Evolutionary conservation across 495 filamentous ascomycete species (phyloP), one percentile per base, ranked within the genome.

Genomic region (Pseudevernia furfuracea): DNA sequence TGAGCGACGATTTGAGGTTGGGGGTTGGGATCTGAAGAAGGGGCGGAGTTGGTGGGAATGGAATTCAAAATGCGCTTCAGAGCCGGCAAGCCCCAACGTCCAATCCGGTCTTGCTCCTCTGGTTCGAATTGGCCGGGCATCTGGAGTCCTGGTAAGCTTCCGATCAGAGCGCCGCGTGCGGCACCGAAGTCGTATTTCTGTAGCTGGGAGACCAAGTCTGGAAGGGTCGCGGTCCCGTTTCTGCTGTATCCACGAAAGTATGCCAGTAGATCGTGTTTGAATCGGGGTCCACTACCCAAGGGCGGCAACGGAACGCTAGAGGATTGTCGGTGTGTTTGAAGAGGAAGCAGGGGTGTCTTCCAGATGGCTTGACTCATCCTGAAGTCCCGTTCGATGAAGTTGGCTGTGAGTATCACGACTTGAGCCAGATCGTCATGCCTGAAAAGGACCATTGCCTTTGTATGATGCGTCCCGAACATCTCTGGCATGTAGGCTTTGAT

Each of bases 321-420:
- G 23, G 21, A 25, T 2, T 19, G 1, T 0, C 1, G 10, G 17
- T 23, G 0, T 49, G 12, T 17, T 15, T 55, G 39, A 12, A 82
- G 59, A 34, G 89, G 88, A 11, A 96, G 84, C 0, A 85, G 73
- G 25, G 90, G 91, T 11, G 90, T 92, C 37, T 77, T 79, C 92
- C 92, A 97, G 28, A 87, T 83, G 2, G 86, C 91, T 70, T 97
- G 90, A 0, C 84, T 86, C 90, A 96, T 89, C 11, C 76, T 79
- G 92, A 92, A 97, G 75, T 97, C 92, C 56, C 84, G 80, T 30
- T 78, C 72, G 52, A 96, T 92, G 84, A 96, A 89, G 67, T 97
- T 96, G 15, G 90, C 90, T 0, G 92, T 97, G 66, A 94, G 89
- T 46, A 96, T 93, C 23, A 95, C 74, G 21, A 96, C 75, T 78